Conservation (phyloP, 768 basidiomycete genomes). For the Amanita phalloides region DNA sequence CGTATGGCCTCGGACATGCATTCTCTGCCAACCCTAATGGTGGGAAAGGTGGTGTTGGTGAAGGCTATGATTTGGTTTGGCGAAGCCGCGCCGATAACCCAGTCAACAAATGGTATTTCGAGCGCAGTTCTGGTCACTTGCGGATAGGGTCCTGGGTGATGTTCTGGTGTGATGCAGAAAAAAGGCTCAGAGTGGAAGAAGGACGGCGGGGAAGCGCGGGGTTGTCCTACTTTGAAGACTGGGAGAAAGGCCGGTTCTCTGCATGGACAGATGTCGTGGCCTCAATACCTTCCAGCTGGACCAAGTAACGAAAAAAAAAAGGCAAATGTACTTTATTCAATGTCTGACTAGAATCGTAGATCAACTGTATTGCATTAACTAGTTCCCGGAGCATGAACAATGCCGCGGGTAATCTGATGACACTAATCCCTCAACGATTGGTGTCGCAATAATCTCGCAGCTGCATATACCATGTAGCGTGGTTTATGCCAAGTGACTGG, state of each 20-base stretch:
- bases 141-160: conserved; percentile 82
- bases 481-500: no score
- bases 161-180: conserved; percentile 99
- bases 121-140: conserved; percentile 86
- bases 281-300: conserved; percentile 77
- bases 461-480: no score
- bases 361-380: neutral
- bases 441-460: no score
- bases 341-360: neutral
- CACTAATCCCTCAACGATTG: no score
- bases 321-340: neutral
- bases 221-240: conserved; percentile 63
- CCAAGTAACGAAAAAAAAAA: conserved; percentile 14
- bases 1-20: conserved; percentile 89
- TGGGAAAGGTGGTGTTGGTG: conserved; percentile 80
- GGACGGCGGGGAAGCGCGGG: conserved; percentile 52
- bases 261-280: conserved; percentile 60
- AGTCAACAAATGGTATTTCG: conserved; percentile 99
- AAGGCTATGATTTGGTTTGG: conserved; percentile 95
- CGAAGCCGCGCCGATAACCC: conserved; percentile 88
- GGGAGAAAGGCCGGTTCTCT: conserved; percentile 63
- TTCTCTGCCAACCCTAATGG: conserved; percentile 95
- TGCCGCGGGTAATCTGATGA: no score
- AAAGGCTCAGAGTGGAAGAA: conserved; percentile 61
- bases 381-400: no score